Percentiles rank a stretch among this genome's conserved stretches.
Evolutionary conservation across 768 basidiomycete genomes (phyloP).

Genomic region (Pleurotus cornucopiae): DNA sequence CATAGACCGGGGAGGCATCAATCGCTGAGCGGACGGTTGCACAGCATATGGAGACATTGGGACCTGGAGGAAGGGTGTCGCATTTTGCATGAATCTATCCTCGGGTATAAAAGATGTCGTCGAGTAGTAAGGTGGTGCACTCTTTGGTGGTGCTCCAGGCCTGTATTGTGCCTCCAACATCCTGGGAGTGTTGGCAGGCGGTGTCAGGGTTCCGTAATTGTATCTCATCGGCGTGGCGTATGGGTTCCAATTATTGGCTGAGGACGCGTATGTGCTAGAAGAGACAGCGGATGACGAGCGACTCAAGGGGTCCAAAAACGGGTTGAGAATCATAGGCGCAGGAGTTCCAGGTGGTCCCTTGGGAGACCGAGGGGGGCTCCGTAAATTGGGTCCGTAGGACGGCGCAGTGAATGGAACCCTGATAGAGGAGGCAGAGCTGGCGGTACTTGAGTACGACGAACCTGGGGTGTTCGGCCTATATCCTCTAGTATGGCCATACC

Average conservation of each 20-base stretch:
- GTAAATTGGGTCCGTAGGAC: neutral
- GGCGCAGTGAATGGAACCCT: no score
- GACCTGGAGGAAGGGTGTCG: neutral
- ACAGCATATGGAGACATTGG: neutral
- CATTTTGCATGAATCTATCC: neutral
- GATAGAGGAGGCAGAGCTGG: slow-evolving; percentile 6
- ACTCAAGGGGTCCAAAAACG: slow-evolving; percentile 18
- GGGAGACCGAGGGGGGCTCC: neutral
- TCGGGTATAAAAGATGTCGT: neutral
- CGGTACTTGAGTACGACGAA: slow-evolving; percentile 8
- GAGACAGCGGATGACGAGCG: slow-evolving; percentile 13
- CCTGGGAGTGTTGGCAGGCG: neutral
- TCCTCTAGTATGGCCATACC: slow-evolving; percentile 6
- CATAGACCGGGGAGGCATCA: neutral
- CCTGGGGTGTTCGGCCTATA: slow-evolving; percentile 11
- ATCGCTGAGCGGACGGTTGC: neutral
- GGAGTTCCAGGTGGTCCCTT: slow-evolving; percentile 8
- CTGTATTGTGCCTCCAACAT: slow-evolving; percentile 4
- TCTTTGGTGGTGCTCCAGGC: neutral
- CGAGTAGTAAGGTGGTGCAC: neutral
- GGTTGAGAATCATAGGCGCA: slow-evolving; percentile 5
- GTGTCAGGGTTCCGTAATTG: neutral
- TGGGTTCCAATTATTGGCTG: slow-evolving; percentile 2
- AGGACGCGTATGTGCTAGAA: neutral
- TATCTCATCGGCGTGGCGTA: neutral